phyloP scores from a whole-genome alignment of 2,329 filamentous ascomycete species.

The Neonectria magnoliae region DNA sequence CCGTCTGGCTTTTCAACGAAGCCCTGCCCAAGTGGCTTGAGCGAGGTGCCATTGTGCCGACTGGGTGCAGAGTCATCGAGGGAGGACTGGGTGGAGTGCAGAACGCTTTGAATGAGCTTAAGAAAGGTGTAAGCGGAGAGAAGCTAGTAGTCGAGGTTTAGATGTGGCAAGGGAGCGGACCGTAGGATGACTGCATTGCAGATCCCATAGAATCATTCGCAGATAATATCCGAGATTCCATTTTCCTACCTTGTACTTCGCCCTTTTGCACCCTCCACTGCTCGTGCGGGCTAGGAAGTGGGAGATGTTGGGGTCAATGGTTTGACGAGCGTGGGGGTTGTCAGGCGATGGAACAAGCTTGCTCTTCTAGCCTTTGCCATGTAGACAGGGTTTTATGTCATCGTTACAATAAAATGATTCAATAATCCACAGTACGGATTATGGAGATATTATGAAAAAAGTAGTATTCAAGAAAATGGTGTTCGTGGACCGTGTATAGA shows the following conservation, averaged over 20 bases:
- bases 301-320: too few species aligned
- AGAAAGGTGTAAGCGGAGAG: slow-evolving; percentile 8
- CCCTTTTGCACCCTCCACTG: too few species aligned
- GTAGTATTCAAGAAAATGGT: neutral
- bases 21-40: slow-evolving; percentile 6
- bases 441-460: rapidly evolving
- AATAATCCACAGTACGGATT: neutral
- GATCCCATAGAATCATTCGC: too few species aligned
- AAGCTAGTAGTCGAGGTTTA: slow-evolving; percentile 6
- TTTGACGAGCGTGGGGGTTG: too few species aligned
- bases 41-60: neutral
- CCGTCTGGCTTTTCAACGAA: slow-evolving; percentile 1
- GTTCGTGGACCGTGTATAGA: neutral
- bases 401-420: neutral
- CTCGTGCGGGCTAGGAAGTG: too few species aligned
- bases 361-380: too few species aligned
- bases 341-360: too few species aligned
- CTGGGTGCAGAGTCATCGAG: neutral
- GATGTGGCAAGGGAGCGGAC: neutral
- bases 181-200: too few species aligned
- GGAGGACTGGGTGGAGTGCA: neutral
- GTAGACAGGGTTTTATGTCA: too few species aligned
- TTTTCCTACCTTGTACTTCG: neutral
- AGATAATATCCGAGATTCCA: neutral
- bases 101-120: neutral